These are phyloP conservation scores for Flaveria linearis DNA, from an alignment of 129 eudicot genomes.

Conservation along the genomic window DNA sequence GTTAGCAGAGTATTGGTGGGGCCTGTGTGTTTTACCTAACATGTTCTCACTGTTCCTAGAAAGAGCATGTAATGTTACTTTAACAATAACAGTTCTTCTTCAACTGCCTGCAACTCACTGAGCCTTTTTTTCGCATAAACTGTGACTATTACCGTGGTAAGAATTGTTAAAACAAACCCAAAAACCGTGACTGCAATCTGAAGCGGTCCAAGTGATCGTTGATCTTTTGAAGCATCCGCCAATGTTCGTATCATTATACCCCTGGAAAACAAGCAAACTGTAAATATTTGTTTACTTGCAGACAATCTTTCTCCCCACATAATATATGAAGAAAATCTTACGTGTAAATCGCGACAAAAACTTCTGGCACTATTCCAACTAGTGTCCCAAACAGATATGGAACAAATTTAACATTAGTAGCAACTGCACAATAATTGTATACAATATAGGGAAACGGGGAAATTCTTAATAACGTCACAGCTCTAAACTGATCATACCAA, in stretches of 20 bases:
- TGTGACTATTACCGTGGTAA: constrained; percentile 52
- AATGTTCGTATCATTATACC: constrained; percentile 68
- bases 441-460: constrained; percentile 80
- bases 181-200: constrained; percentile 48
- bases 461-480: constrained; percentile 70
- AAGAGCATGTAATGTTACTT: background rate
- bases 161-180: constrained; percentile 48
- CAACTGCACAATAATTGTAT: constrained; percentile 80
- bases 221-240: constrained; percentile 58
- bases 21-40: background rate
- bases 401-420: constrained; percentile 72
- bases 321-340: constrained; percentile 34
- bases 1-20: background rate
- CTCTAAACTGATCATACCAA: constrained; percentile 68
- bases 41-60: background rate
- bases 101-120: constrained; percentile 51
- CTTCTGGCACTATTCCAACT: constrained; percentile 83
- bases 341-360: constrained; percentile 81
- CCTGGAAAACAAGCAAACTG: constrained; percentile 34
- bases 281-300: background rate
- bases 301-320: constrained; percentile 5
- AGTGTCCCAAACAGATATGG: constrained; percentile 78
- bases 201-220: constrained; percentile 42
- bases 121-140: constrained; percentile 56
- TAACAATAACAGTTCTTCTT: constrained; percentile 41